Conservation (phyloP, 257 asterid genomes). For the Parsonsia alboflavescens region DNA sequence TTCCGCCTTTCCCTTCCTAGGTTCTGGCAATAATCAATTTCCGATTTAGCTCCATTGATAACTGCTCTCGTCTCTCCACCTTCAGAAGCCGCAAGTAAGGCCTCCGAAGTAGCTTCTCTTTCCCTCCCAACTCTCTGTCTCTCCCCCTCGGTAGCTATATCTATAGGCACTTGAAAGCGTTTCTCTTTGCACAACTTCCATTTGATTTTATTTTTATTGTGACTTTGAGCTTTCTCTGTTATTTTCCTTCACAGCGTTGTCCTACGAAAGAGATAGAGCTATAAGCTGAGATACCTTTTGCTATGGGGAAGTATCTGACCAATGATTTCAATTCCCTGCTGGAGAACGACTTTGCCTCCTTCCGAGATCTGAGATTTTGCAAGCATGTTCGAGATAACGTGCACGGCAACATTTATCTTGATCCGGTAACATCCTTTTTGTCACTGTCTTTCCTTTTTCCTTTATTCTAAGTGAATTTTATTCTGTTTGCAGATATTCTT, state of each 20-base stretch:
- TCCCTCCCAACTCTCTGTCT: neutral
- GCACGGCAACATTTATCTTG: constrained; percentile 78
- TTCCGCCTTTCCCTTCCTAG: neutral
- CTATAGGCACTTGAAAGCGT: neutral
- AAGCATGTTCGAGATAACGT: constrained; percentile 83
- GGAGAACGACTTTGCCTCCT: constrained; percentile 30
- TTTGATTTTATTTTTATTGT: neutral
- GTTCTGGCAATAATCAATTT: neutral
- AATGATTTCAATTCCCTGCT: constrained; percentile 33
- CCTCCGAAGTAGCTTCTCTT: constrained; percentile 1
- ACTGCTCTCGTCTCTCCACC: constrained; percentile 14
- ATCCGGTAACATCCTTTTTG: constrained; percentile 41
- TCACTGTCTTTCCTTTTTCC: neutral
- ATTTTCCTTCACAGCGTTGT: constrained; percentile 11
- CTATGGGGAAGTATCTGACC: constrained; percentile 48
- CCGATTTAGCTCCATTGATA: neutral
- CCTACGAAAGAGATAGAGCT: constrained; percentile 7
- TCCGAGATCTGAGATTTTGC: constrained; percentile 53
- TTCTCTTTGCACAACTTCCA: neutral
- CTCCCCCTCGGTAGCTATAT: neutral
- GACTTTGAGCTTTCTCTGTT: neutral
- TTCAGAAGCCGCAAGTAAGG: constrained; percentile 23
- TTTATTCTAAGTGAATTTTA: neutral
- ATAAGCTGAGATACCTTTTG: constrained; percentile 5
- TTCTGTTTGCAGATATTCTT: constrained; percentile 49